Percentiles rank a stretch among this genome's conserved stretches.
Evolutionary conservation across 2,329 filamentous ascomycete species (phyloP).

Genomic region (Gnomoniopsis smithogilvyi): DNA sequence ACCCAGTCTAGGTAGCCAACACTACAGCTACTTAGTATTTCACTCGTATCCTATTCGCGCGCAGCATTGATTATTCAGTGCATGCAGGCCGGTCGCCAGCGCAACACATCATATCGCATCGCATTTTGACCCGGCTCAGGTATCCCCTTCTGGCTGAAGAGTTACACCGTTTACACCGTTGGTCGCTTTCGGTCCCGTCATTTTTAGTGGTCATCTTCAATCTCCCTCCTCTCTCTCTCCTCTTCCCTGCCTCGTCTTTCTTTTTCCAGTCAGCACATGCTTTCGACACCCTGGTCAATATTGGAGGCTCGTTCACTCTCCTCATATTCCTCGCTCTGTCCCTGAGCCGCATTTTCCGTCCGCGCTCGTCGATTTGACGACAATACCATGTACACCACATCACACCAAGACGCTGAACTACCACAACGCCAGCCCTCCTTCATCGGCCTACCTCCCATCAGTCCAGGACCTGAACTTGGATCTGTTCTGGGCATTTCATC

Average conservation of each 20-base stretch:
- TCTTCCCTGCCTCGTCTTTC: not conserved
- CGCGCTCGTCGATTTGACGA: not conserved
- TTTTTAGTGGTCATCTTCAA: not conserved
- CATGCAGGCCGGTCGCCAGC: not conserved
- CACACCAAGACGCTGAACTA: conserved; percentile 19
- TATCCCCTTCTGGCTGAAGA: not conserved
- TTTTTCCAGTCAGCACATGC: not conserved
- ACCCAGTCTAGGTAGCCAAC: no score
- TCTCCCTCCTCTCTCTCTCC: not conserved
- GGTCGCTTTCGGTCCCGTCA: not conserved
- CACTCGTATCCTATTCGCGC: not conserved
- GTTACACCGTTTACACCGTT: not conserved
- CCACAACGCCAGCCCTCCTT: conserved; percentile 49
- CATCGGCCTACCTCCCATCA: conserved; percentile 55
- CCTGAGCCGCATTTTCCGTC: not conserved
- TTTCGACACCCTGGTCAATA: not conserved
- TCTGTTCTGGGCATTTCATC: conserved; percentile 51
- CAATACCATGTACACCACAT: conserved; percentile 14
- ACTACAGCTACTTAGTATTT: no score
- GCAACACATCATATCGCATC: not conserved
- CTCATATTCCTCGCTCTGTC: not conserved
- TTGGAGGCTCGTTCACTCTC: not conserved
- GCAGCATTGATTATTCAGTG: not conserved
- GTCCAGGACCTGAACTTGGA: conserved; percentile 21
- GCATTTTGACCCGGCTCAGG: no score